Evolutionary conservation across 805 yeast species (phyloP).

Genomic region (Aciculoconidium aculeatum): DNA sequence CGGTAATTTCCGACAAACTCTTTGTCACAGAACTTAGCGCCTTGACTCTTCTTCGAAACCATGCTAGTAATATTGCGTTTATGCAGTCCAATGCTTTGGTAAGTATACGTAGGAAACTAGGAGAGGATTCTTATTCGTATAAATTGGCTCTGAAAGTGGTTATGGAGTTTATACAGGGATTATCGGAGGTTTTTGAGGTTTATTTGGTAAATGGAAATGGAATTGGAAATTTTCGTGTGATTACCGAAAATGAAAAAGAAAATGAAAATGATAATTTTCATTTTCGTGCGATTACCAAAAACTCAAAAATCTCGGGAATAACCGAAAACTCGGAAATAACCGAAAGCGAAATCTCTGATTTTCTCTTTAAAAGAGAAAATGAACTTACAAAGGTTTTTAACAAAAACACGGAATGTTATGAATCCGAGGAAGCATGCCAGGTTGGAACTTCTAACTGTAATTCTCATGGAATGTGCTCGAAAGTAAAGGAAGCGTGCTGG

Average conservation of each 20-base stretch:
- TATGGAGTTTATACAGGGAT: constrained; percentile 12
- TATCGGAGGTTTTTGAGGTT: constrained; percentile 14
- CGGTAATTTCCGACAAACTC: constrained; percentile 38
- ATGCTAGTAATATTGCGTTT: constrained; percentile 21
- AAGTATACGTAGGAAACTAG: constrained; percentile 38
- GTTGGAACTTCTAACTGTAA: constrained; percentile 44
- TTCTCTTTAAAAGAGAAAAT: too few species aligned
- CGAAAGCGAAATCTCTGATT: too few species aligned
- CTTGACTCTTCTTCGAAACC: constrained; percentile 7
- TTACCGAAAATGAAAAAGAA: too few species aligned
- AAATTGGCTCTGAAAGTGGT: constrained; percentile 31
- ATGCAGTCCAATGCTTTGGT: constrained; percentile 39
- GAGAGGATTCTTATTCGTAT: constrained; percentile 37
- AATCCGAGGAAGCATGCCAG: constrained; percentile 43
- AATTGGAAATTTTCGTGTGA: too few species aligned
- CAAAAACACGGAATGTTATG: constrained; percentile 23
- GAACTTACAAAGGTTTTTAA: too few species aligned
- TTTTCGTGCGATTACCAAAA: too few species aligned
- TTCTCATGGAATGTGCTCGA: constrained; percentile 48
- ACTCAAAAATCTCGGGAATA: too few species aligned
- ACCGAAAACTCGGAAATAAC: too few species aligned
- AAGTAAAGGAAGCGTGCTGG: constrained; percentile 38
- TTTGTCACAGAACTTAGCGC: constrained; percentile 42
- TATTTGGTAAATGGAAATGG: too few species aligned
- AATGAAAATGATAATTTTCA: too few species aligned